These are phyloP conservation scores for Pseudogymnoascus sp. DNA, from an alignment of 2,329 filamentous ascomycete genomes.

Conservation along the genomic window DNA sequence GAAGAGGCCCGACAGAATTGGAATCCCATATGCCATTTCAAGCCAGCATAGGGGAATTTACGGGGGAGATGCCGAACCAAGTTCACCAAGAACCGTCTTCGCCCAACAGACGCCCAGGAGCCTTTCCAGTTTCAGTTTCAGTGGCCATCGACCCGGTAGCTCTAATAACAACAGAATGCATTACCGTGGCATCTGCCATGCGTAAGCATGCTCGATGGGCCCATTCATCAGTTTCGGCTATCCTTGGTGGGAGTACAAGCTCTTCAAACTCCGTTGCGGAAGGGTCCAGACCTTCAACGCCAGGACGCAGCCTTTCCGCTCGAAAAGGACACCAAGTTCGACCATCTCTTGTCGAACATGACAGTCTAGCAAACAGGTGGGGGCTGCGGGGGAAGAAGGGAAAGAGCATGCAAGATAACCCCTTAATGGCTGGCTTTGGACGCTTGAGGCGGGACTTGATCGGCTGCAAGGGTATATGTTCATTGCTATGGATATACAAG, in stretches of 20 bases:
- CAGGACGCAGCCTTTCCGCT: slow-evolving; percentile 22
- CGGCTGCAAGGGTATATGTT: slow-evolving; percentile 63
- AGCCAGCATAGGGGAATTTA: neutral
- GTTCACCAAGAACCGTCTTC: neutral
- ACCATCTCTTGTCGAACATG: slow-evolving; percentile 36
- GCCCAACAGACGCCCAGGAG: neutral
- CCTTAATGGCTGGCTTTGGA: slow-evolving; percentile 89
- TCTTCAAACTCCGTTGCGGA: slow-evolving; percentile 49
- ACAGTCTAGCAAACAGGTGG: slow-evolving; percentile 74
- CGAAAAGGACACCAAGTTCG: slow-evolving; percentile 21
- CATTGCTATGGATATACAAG: neutral
- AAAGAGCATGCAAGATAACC: slow-evolving; percentile 95
- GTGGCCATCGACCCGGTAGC: slow-evolving; percentile 88
- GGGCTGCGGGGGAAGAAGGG: slow-evolving; percentile 90
- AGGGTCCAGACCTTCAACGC: slow-evolving; percentile 36
- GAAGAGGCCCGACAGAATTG: neutral
- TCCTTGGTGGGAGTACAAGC: slow-evolving; percentile 64
- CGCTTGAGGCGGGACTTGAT: slow-evolving; percentile 82
- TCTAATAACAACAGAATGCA: slow-evolving; percentile 96
- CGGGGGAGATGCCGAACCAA: neutral
- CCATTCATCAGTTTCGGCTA: slow-evolving; percentile 92
- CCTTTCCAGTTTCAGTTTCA: slow-evolving; percentile 58
- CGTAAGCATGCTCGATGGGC: slow-evolving; percentile 95
- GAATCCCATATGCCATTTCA: neutral
- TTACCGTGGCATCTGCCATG: slow-evolving; percentile 95